Evolutionary conservation across 139 green algal genomes (phyloP), one percentile per base, ranked within the genome.

Genomic region (Prasinococcaceae sp.): DNA sequence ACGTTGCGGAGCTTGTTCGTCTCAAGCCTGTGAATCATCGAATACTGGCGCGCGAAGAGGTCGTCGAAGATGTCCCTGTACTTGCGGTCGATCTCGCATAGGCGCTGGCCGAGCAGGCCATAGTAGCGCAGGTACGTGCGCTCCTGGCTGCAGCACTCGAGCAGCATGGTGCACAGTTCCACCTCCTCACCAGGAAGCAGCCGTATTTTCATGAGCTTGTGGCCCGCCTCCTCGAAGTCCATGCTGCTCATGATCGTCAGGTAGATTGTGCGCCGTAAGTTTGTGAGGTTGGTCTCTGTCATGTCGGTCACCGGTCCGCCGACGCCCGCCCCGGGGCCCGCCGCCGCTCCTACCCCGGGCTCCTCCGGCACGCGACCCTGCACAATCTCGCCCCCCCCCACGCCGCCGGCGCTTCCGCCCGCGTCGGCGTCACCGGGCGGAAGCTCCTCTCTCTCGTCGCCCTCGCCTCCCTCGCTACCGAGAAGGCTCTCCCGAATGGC

Each of bases 1-100:
- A 93, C 81, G 72, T 99, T 99, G 56, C 90, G 79, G 56, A 99
- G 80, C 84, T 99, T 99, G 81, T 94, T 95, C 51, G 90, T 99
- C 72, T 97, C 90, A 44, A 99, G 79, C 16, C 90, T 63, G 67
- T 97, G 90, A 51, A 97, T 94, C 30, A 94, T 75, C 29, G 53
- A 37, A 63, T 96, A 97, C 79, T 98, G 90, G 55, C 80, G 77
- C 29, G 69, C 61, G 61, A 98, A 97, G 53, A 69, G 82, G 38
- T 94, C 74, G 54, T 87, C 78, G 56, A 94, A 97, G 19, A 50
- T 30, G 25, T 79, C 77, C 55, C 81, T 70, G 63, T 90, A 96
- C 5, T 24, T 20, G 1, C 28, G 33, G n/a, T 76, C 69, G 23
- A 92, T 51, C 50, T 79, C 73, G 76, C 82, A 94, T 66, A 97